Evolutionary conservation across 2,329 filamentous ascomycete genomes (phyloP).

Genomic region (Alternaria ethzedia): DNA sequence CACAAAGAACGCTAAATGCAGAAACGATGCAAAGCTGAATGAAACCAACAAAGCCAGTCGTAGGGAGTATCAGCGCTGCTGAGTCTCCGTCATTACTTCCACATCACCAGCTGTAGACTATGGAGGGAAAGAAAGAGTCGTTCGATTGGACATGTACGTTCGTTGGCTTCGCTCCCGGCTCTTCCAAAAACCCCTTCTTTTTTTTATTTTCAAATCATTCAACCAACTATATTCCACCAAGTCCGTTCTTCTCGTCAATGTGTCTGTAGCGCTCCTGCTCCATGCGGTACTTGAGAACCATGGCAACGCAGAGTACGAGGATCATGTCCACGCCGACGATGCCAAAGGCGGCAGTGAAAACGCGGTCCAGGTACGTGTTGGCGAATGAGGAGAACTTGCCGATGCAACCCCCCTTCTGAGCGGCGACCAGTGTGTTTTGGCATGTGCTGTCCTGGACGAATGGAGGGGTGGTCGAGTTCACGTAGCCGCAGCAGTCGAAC

Average conservation of each 20-base stretch:
- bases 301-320: conserved; percentile 73
- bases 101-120: conserved; percentile 6
- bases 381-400: conserved; percentile 70
- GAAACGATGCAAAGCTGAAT: not conserved
- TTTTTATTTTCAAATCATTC: not conserved
- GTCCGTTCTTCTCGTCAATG: conserved; percentile 76
- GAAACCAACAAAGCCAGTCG: conserved; percentile 1
- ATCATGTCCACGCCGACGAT: conserved; percentile 74
- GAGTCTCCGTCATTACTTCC: not conserved
- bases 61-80: conserved; percentile 6
- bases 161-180: conserved; percentile 6
- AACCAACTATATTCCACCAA: conserved; percentile 32
- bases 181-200: conserved; percentile 24
- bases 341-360: conserved; percentile 82
- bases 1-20: conserved; percentile 29
- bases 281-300: conserved; percentile 80
- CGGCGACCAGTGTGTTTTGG: conserved; percentile 72
- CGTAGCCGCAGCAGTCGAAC: conserved; percentile 83
- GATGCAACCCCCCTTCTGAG: conserved; percentile 73
- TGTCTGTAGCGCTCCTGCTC: conserved; percentile 79
- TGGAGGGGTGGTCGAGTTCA: conserved; percentile 72
- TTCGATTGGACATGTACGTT: conserved; percentile 21
- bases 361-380: conserved; percentile 73
- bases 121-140: conserved; percentile 30
- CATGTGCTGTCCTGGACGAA: conserved; percentile 75